Conservation (phyloP, 768 basidiomycete genomes). For the Tricholoma bakamatsutake region DNA sequence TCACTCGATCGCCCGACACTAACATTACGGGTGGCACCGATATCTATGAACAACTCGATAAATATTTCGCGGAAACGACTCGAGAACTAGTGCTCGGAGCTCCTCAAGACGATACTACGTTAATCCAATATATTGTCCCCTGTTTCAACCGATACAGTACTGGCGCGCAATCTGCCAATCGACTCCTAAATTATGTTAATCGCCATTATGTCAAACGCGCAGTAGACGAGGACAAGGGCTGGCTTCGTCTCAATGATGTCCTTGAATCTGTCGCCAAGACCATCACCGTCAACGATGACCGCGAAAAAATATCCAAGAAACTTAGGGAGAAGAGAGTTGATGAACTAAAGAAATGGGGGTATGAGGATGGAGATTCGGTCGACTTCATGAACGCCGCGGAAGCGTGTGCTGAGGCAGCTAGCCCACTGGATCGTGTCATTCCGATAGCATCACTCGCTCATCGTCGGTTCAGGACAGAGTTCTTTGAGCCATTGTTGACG, state of each 20-base stretch:
- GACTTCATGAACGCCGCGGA: constrained; percentile 53
- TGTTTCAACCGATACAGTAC: constrained; percentile 66
- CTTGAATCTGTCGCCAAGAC: constrained; percentile 54
- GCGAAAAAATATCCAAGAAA: constrained; percentile 52
- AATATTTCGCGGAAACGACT: constrained; percentile 57
- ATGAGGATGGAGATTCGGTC: constrained; percentile 41
- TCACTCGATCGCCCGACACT: constrained; percentile 21
- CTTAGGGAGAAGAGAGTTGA: constrained; percentile 53
- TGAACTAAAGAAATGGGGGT: constrained; percentile 73
- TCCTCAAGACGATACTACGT: constrained; percentile 58
- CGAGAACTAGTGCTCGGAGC: constrained; percentile 57
- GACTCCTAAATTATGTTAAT: constrained; percentile 75
- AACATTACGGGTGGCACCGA: constrained; percentile 50
- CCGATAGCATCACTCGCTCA: constrained; percentile 58
- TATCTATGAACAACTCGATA: constrained; percentile 69
- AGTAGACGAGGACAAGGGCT: constrained; percentile 73
- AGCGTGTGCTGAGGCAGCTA: constrained; percentile 70
- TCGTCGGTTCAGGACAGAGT: constrained; percentile 66
- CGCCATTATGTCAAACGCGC: constrained; percentile 74
- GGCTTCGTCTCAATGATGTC: constrained; percentile 64
- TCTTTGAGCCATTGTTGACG: constrained; percentile 62
- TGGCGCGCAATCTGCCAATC: constrained; percentile 62
- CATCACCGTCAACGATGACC: constrained; percentile 44
- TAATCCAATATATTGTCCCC: constrained; percentile 66
- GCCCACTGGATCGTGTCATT: constrained; percentile 59